phyloP scores from a whole-genome alignment of 2,329 filamentous ascomycete genomes.

The Penicillium sp. region DNA sequence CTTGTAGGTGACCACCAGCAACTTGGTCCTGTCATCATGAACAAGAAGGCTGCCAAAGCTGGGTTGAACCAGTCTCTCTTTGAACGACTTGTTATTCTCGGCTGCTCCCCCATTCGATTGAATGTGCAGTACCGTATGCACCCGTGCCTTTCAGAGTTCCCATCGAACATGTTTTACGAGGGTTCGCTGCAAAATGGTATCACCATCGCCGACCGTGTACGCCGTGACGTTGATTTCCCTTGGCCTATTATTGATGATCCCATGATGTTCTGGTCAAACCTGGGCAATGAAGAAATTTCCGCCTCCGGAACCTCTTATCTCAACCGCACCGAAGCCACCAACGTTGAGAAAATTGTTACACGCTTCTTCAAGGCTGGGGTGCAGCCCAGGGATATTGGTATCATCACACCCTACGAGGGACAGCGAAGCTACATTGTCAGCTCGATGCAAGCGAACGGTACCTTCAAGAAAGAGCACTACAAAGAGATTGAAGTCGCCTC shows the following conservation, averaged over 20 bases:
- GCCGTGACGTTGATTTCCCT: conserved; percentile 94
- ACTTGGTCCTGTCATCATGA: conserved; percentile 98
- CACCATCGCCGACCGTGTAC: conserved; percentile 81
- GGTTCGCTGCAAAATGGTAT: conserved; percentile 96
- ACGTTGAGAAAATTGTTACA: conserved; percentile 97
- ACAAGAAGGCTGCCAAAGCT: conserved; percentile 98
- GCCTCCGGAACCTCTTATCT: conserved; percentile 97
- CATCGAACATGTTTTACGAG: conserved; percentile 99
- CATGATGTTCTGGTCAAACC: conserved; percentile 99
- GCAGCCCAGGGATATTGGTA: conserved; percentile 89
- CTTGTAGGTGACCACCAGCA: conserved; percentile 98
- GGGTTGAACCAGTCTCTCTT: conserved; percentile 98
- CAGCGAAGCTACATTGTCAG: conserved; percentile 98
- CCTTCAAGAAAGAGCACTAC: conserved; percentile 97
- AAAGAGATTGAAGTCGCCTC: conserved; percentile 98
- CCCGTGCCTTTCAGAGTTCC: conserved; percentile 93
- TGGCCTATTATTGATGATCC: conserved; percentile 93
- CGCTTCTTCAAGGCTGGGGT: conserved; percentile 99
- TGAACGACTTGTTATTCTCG: conserved; percentile 91
- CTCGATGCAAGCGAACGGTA: conserved; percentile 98
- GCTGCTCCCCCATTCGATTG: conserved; percentile 84
- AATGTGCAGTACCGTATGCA: conserved; percentile 99
- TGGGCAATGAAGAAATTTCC: conserved; percentile 97
- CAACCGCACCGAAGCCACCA: conserved; percentile 94
- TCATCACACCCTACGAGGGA: conserved; percentile 98